phyloP scores from a whole-genome alignment of 2,329 filamentous ascomycete genomes.

The Claviceps cyperi region DNA sequence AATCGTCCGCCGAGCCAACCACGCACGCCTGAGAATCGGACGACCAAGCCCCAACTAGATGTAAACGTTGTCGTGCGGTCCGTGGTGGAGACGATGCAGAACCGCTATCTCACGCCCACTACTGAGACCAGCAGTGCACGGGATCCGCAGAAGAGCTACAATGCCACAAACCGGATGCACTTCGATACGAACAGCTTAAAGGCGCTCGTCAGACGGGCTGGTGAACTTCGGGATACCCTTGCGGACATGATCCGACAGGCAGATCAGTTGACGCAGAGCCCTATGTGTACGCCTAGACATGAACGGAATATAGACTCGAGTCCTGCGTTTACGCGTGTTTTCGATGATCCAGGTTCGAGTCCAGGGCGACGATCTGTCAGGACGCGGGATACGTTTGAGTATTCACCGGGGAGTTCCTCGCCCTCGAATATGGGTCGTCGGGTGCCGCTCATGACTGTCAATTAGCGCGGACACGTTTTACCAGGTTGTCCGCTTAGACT shows the following conservation, averaged over 20 bases:
- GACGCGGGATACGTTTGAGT: conserved; percentile 35
- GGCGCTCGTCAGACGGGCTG: conserved; percentile 48
- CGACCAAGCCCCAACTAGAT: conserved; percentile 17
- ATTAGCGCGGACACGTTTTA: conserved; percentile 16
- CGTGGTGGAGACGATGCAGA: conserved; percentile 50
- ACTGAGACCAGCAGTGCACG: conserved; percentile 22
- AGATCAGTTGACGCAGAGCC: conserved; percentile 43
- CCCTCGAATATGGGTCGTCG: conserved; percentile 34
- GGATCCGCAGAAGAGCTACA: conserved; percentile 14
- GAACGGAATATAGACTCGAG: conserved; percentile 38
- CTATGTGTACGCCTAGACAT: conserved; percentile 33
- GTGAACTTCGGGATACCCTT: conserved; percentile 42
- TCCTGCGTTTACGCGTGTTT: conserved; percentile 53
- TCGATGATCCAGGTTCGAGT: conserved; percentile 45
- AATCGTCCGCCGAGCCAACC: conserved; percentile 27
- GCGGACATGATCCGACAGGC: conserved; percentile 45
- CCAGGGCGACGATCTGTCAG: conserved; percentile 33
- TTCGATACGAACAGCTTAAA: conserved; percentile 58
- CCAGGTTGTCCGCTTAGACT: background rate
- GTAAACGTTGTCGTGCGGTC: conserved; percentile 40
- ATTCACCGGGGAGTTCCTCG: conserved; percentile 38
- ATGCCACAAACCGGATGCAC: conserved; percentile 39
- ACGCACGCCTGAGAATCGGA: conserved; percentile 25
- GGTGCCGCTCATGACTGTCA: conserved; percentile 53
- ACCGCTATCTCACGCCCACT: conserved; percentile 25